A percentile compares a stretch with the other conserved stretches of the same genome.
These are phyloP conservation scores for Marasmius sp. DNA, from an alignment of 1,284 basidiomycete genomes.

Conservation along the genomic window DNA sequence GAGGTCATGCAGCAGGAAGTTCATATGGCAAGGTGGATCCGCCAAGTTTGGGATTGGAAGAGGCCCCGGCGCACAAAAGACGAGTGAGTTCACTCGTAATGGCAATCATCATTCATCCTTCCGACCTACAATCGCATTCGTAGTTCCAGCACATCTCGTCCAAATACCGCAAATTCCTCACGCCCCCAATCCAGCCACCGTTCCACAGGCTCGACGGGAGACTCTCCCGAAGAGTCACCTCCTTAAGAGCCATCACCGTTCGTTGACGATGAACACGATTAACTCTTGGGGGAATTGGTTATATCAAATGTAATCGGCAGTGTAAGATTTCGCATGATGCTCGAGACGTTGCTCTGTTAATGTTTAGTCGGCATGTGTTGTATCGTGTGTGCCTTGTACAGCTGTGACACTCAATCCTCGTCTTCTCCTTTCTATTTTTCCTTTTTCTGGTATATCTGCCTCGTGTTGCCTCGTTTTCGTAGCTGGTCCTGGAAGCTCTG, in stretches of 20 bases:
- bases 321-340: too few species aligned
- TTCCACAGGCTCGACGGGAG: constrained; percentile 12
- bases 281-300: not conserved
- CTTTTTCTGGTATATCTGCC: not conserved
- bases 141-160: constrained; percentile 28
- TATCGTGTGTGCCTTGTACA: too few species aligned
- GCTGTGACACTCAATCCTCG: too few species aligned
- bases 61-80: constrained; percentile 44
- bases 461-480: constrained; percentile 3
- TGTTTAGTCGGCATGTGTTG: too few species aligned
- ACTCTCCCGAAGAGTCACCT: constrained; percentile 15
- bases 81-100: constrained; percentile 31
- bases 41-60: constrained; percentile 86
- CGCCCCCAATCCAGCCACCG: constrained; percentile 22
- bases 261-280: not conserved
- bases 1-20: constrained; percentile 80
- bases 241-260: constrained; percentile 3
- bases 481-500: constrained; percentile 1
- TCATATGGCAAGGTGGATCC: constrained; percentile 89
- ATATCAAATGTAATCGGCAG: not conserved
- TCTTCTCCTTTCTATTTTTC: not conserved
- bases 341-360: too few species aligned
- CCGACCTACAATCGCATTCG: not conserved
- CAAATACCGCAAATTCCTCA: constrained; percentile 24
- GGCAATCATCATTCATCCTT: not conserved